These are phyloP conservation scores for Cryoendolithus antarcticus DNA, from an alignment of 2,329 filamentous ascomycete genomes.

Conservation along the genomic window DNA sequence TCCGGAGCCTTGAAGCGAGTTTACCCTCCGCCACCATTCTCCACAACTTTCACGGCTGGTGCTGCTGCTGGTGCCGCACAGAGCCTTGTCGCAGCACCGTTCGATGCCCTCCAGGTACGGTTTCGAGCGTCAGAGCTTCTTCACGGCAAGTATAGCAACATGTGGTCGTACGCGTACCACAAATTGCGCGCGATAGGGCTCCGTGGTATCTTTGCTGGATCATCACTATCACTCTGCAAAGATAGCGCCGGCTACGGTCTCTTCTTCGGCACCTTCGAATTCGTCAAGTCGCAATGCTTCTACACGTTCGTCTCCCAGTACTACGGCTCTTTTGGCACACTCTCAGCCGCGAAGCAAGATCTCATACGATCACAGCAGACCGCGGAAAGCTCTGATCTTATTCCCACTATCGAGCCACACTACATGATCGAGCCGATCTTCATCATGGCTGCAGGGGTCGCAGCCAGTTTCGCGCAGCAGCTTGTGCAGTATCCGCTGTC, in stretches of 20 bases:
- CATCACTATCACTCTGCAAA: conserved; percentile 55
- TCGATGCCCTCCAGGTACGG: conserved; percentile 63
- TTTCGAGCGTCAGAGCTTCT: conserved; percentile 53
- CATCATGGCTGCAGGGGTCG: conserved; percentile 54
- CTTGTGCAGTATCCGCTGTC: conserved; percentile 58
- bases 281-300: conserved; percentile 60
- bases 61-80: conserved; percentile 57
- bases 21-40: conserved; percentile 55
- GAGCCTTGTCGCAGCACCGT: conserved; percentile 58
- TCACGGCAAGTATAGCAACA: conserved; percentile 50
- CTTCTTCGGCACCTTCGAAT: conserved; percentile 68
- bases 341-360: conserved; percentile 15
- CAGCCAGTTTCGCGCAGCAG: conserved; percentile 58
- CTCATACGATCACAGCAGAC: conserved; percentile 12
- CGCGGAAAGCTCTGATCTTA: conserved; percentile 12
- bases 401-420: conserved; percentile 53
- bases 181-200: conserved; percentile 60
- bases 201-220: conserved; percentile 63
- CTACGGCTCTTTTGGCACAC: conserved; percentile 39
- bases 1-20: conserved; percentile 48
- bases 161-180: conserved; percentile 59
- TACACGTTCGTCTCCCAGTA: conserved; percentile 60
- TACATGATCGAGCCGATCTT: conserved; percentile 65
- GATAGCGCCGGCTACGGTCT: conserved; percentile 57
- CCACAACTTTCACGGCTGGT: conserved; percentile 56